Base-by-base conservation (phyloP, 495 filamentous ascomycete genomes). In the Tuber brumale region DNA sequence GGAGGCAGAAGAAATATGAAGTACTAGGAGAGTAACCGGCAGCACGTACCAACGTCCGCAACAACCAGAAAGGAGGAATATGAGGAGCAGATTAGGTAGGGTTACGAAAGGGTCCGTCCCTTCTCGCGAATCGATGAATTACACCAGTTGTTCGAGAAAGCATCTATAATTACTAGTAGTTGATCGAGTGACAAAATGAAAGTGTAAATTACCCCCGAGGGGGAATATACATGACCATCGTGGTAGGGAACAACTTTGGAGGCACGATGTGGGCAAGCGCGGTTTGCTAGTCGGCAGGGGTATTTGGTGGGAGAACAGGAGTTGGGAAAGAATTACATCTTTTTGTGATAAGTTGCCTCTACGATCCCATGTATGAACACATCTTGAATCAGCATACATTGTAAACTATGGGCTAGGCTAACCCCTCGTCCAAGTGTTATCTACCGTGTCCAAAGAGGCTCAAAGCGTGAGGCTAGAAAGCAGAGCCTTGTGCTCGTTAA, bases 281-380 rank as follows among this genome's bases (percentile, higher is more conserved):
- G 74, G 70, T 74, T 69, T 76, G 75, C 77, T 46, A 69, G 75
- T 44, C 66, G 71, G 69, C 74, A 71, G 71, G 70, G 75, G 72
- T 72, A 39, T 46, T 80, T 80, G 73, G 78, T 70, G 70, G 73
- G 72, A 80, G 77, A 78, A 70, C n/a, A 69, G 69, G 66, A 77
- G 71, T 44, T 72, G 73, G 61, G 71, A 72, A 37, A 46, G 51
- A 77, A 74, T 70, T 46, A 75, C 51, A 69, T 66, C 73, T 41
- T 48, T 71, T 57, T 57, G 43, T 69, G 44, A 73, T 35, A 45
- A 78, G 76, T 71, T 46, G 18, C 69, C 14, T 70, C 43, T 74
- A 70, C 42, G 10, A 35, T 19, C 43, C 31, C 51, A 42, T 35
- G 71, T 35, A 66, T 70, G 31, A 48, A 10, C 23, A n/a, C n/a